Evolutionary conservation across 208 protist species (phyloP).

Genomic region (Leishmania braziliensis): DNA sequence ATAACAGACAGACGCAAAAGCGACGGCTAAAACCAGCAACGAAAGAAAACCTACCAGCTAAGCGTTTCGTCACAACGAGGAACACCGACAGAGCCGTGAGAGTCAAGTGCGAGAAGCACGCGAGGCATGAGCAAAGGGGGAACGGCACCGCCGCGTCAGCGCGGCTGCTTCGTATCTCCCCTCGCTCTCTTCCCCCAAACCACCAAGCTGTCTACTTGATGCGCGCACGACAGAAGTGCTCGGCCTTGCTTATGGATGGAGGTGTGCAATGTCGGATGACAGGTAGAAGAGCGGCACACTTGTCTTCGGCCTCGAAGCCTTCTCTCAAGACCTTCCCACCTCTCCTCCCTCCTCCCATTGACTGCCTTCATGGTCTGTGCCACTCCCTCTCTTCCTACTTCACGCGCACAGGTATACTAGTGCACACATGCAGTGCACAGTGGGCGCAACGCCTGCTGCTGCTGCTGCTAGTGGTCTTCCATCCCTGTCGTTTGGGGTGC

Average conservation of each 20-base stretch:
- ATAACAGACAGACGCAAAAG: neutral
- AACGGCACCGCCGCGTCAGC: neutral
- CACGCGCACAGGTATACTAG: neutral
- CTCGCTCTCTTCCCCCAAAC: neutral
- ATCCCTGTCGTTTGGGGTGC: constrained; percentile 30
- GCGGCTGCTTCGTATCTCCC: neutral
- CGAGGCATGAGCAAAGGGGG: neutral
- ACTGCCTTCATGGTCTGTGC: neutral
- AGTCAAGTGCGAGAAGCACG: neutral
- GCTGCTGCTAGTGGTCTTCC: too few species aligned
- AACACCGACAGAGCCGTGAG: neutral
- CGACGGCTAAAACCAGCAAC: neutral
- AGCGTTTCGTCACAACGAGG: neutral
- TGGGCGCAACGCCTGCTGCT: neutral
- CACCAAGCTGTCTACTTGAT: neutral
- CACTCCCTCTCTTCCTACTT: neutral
- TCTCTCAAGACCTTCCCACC: neutral
- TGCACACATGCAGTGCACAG: neutral
- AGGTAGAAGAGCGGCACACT: neutral
- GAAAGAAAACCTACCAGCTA: neutral
- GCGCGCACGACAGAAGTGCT: neutral
- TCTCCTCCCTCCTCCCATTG: constrained; percentile 1
- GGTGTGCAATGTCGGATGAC: neutral
- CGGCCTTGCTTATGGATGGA: neutral
- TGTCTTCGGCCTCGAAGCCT: neutral